Percentiles rank a stretch among this genome's conserved stretches.
Conservation (phyloP, 176 grass and related monocot species). For the Coix lacrymajobi region DNA sequence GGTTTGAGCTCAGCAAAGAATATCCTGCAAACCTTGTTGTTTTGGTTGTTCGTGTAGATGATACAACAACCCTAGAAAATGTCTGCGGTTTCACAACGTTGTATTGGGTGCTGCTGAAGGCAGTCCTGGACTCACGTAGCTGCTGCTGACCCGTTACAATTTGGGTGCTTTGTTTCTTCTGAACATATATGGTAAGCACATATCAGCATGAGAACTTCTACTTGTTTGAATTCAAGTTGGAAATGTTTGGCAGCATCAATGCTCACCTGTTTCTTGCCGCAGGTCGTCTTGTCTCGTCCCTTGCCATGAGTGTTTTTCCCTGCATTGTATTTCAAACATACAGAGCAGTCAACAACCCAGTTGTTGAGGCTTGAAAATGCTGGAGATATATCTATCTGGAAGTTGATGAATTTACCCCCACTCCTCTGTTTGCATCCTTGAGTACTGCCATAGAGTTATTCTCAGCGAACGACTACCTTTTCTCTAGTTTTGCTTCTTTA, state of each 20-base stretch:
- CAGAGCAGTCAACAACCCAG: background rate
- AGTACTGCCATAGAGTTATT: constrained; percentile 18
- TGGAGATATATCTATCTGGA: background rate
- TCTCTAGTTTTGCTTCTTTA: constrained; percentile 77
- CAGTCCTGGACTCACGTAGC: constrained; percentile 19
- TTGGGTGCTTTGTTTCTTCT: constrained; percentile 30
- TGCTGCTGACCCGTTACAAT: background rate
- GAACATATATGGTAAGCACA: background rate
- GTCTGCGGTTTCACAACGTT: background rate
- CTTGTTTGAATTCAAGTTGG: background rate
- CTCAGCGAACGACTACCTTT: constrained; percentile 26
- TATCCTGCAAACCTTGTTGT: constrained; percentile 23
- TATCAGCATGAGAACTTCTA: background rate
- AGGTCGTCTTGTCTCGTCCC: constrained; percentile 24
- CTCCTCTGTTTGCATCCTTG: constrained; percentile 19
- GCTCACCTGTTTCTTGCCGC: constrained; percentile 34
- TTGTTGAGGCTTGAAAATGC: background rate
- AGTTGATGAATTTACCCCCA: background rate
- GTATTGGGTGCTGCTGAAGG: constrained; percentile 6
- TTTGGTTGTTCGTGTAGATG: constrained; percentile 24
- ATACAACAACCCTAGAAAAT: background rate
- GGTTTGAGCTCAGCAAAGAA: background rate
- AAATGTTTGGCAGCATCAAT: background rate
- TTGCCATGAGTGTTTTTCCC: constrained; percentile 25
- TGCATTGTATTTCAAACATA: constrained; percentile 23